These are phyloP conservation scores for Rhizopogon salebrosus DNA, from an alignment of 768 basidiomycete species.

Conservation along the genomic window DNA sequence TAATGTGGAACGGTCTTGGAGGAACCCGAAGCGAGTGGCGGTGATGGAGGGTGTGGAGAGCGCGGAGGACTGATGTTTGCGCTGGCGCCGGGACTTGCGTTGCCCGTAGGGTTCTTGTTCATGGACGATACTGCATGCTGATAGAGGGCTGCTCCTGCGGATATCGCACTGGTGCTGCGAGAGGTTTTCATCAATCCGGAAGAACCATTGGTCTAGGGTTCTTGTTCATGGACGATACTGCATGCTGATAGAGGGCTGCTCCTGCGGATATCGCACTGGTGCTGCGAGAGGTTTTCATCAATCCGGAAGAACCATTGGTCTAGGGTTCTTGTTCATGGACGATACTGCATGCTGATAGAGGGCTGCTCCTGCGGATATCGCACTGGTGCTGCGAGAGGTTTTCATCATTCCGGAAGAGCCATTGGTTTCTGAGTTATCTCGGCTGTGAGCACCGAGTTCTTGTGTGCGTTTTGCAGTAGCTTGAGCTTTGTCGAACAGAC, in stretches of 20 bases:
- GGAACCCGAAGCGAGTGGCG: slow-evolving; percentile 18
- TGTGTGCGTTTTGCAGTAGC: slow-evolving; percentile 60
- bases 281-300: slow-evolving; percentile 12
- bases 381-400: slow-evolving; percentile 6
- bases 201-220: too few relatives aligned
- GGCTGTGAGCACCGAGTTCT: slow-evolving; percentile 29
- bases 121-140: slow-evolving; percentile 41
- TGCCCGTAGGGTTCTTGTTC: slow-evolving; percentile 12
- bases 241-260: slow-evolving; percentile 39
- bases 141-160: slow-evolving; percentile 40
- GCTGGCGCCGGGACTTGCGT: slow-evolving; percentile 16
- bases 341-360: slow-evolving; percentile 44
- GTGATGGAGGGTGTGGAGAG: slow-evolving; percentile 25
- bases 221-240: slow-evolving; percentile 35
- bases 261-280: slow-evolving; percentile 31
- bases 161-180: slow-evolving; percentile 17
- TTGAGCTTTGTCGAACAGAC: slow-evolving; percentile 66
- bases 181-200: slow-evolving; percentile 13
- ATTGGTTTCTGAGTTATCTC: slow-evolving; percentile 24
- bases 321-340: slow-evolving; percentile 24
- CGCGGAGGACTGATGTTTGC: slow-evolving; percentile 26
- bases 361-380: slow-evolving; percentile 35
- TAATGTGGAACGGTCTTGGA: slow-evolving; percentile 39
- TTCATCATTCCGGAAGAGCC: slow-evolving; percentile 13
- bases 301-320: too few relatives aligned